Base-by-base conservation (phyloP, 2,329 filamentous ascomycete genomes). In the Botryotinia globosa region DNA sequence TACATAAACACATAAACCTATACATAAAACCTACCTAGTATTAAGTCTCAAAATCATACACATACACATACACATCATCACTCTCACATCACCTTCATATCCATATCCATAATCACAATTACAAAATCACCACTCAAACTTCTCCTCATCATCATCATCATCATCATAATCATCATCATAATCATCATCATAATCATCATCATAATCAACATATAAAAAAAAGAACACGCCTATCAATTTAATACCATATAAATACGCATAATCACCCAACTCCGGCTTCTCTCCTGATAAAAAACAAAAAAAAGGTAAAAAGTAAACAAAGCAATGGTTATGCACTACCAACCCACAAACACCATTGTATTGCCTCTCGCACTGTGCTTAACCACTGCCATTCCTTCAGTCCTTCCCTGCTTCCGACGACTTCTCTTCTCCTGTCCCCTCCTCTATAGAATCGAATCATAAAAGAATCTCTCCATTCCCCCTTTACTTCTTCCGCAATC, bases 231-330 rank as follows among this genome's bases (percentile, higher is more conserved):
- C 71, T 25, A 39, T 72, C 71, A 72, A 72, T 72, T 72, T 72
- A 72, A 69, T 72, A 72, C 71, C 65, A 72, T 69, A 63, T 72
- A 72, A 72, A 72, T 63, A 72, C 51, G 72, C 69, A 54, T 39
- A 56, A 39, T 42, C 34, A 69, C 79, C 78, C 77, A 80, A 80
- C 79, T 80, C 80, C 80, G 72, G 75, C 64, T 51, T 75, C 75
- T 78, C 75, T 77, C 77, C 42, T 67, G n/a, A 29, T 54, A 56
- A 56, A 56, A 56, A 32, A 54, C 77, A 61, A 37, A 32, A 54
- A 78, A 61, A 37, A 8, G 34, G 25, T 5, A 37, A 61, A 61
- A 61, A 61, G 58, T 61, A 61, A 61, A 61, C 75, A 78, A 77
- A 56, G 66, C 34, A 25, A 54, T 69, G 70, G 72, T 67, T 72